phyloP scores from a whole-genome alignment of 2,329 filamentous ascomycete genomes.

The Penicillium brevicompactum region DNA sequence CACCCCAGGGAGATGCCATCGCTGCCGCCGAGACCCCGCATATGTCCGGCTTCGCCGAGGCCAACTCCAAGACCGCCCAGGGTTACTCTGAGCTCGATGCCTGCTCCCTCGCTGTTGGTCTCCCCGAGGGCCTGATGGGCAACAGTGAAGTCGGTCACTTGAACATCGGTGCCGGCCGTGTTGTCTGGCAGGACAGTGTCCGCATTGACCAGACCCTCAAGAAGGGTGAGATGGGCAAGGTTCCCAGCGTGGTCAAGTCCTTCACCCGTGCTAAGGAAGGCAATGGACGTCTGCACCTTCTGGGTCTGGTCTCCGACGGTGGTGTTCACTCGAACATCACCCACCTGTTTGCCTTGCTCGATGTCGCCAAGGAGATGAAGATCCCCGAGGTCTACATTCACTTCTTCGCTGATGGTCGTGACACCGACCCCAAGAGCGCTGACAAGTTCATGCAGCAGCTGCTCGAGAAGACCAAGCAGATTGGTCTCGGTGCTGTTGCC shows the following conservation, averaged over 20 bases:
- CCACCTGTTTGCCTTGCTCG: constrained; percentile 83
- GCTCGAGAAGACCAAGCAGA: constrained; percentile 76
- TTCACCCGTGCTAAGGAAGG: constrained; percentile 80
- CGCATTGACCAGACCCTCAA: constrained; percentile 93
- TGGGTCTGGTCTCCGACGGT: constrained; percentile 90
- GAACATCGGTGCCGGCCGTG: constrained; percentile 96
- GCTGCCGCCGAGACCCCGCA: constrained; percentile 87
- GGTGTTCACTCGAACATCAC: constrained; percentile 97
- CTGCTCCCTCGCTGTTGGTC: constrained; percentile 90
- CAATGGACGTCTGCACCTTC: constrained; percentile 89
- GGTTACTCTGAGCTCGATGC: constrained; percentile 93
- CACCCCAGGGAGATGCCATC: constrained; percentile 91
- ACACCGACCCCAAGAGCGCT: constrained; percentile 95
- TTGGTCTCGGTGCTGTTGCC: constrained; percentile 83
- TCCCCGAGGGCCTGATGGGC: constrained; percentile 96
- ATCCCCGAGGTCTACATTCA: constrained; percentile 95
- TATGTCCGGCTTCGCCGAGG: constrained; percentile 81
- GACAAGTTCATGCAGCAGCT: constrained; percentile 86
- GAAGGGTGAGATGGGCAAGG: constrained; percentile 75
- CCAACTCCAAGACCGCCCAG: constrained; percentile 70
- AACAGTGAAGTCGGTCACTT: constrained; percentile 98
- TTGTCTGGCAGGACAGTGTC: constrained; percentile 98
- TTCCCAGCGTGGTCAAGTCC: constrained; percentile 74
- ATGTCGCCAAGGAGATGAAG: constrained; percentile 83
- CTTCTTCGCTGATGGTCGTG: constrained; percentile 97